Percentiles rank a stretch among this genome's conserved stretches.
phyloP scores from a whole-genome alignment of 139 green algal genomes.

The Chlamydomonas sp. region DNA sequence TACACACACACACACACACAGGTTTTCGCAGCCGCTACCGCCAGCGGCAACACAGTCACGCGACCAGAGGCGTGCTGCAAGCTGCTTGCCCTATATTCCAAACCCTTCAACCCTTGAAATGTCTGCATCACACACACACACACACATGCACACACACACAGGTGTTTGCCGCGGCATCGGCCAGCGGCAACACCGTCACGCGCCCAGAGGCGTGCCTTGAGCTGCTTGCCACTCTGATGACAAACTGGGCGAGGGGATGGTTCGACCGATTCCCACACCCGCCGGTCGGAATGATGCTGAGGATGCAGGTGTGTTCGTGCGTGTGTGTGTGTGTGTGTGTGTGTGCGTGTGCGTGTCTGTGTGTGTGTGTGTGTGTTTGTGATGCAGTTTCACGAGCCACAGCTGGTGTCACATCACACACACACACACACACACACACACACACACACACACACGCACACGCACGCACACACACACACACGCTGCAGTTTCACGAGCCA shows the following conservation, averaged over 20 bases:
- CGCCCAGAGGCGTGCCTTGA: slow-evolving; percentile 33
- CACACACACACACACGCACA: no score
- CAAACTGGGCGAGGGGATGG: slow-evolving; percentile 44
- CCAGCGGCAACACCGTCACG: slow-evolving; percentile 15
- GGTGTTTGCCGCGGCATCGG: no score
- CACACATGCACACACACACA: no score
- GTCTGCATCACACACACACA: no score
- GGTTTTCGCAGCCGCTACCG: no score
- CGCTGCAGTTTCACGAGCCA: neutral
- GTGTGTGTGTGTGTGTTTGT: neutral
- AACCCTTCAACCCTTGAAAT: no score
- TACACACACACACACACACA: no score
- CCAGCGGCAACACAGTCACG: no score
- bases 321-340: neutral
- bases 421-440: no score
- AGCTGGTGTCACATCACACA: neutral
- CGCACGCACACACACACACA: no score
- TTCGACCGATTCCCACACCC: slow-evolving; percentile 58
- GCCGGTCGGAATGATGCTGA: slow-evolving; percentile 39
- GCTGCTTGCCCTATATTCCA: no score
- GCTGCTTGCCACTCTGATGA: slow-evolving; percentile 45
- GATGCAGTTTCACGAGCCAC: neutral
- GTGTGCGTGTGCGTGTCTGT: slow-evolving; percentile 1
- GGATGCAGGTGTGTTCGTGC: slow-evolving; percentile 40
- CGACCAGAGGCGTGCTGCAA: no score